phyloP scores from a whole-genome alignment of 768 basidiomycete genomes.

The Lentinula edodes region DNA sequence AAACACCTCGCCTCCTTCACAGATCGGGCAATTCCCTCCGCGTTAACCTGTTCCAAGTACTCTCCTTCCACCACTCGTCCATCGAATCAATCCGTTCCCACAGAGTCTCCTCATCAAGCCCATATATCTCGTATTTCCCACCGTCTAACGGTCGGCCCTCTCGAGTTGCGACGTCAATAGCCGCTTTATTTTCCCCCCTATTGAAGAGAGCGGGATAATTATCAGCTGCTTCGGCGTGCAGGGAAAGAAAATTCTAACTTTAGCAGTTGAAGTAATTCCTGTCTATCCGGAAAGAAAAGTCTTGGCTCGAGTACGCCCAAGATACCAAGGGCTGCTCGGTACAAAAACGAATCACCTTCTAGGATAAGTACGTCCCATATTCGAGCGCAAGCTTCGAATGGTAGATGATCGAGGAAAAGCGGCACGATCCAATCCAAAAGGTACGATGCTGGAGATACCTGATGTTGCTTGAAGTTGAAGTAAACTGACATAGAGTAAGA shows the following conservation, averaged over 20 bases:
- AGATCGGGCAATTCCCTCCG: constrained; percentile 82
- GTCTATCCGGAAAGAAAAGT: constrained; percentile 82
- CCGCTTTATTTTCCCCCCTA: constrained; percentile 81
- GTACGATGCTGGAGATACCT: constrained; percentile 82
- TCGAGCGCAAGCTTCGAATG: constrained; percentile 85
- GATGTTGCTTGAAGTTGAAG: constrained; percentile 93
- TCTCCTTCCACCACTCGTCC: constrained; percentile 93
- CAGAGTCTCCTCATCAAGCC: constrained; percentile 76
- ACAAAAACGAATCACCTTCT: constrained; percentile 88
- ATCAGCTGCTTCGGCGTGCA: constrained; percentile 1
- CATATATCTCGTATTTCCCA: constrained; percentile 83
- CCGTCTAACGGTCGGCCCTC: constrained; percentile 57
- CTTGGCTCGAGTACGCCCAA: constrained; percentile 80
- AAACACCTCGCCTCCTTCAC: constrained; percentile 10
- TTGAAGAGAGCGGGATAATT: background rate
- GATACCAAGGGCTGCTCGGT: constrained; percentile 78
- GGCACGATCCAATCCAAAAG: constrained; percentile 78
- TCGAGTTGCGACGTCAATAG: constrained; percentile 76
- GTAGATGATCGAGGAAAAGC: constrained; percentile 80
- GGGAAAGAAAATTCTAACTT: constrained; percentile 38
- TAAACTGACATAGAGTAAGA: constrained; percentile 50
- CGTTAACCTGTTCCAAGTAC: constrained; percentile 79
- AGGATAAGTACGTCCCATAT: constrained; percentile 85
- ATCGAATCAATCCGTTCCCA: constrained; percentile 80
- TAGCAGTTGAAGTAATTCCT: constrained; percentile 74